phyloP scores from a whole-genome alignment of 495 filamentous ascomycete genomes.

The Immersiella caudata region DNA sequence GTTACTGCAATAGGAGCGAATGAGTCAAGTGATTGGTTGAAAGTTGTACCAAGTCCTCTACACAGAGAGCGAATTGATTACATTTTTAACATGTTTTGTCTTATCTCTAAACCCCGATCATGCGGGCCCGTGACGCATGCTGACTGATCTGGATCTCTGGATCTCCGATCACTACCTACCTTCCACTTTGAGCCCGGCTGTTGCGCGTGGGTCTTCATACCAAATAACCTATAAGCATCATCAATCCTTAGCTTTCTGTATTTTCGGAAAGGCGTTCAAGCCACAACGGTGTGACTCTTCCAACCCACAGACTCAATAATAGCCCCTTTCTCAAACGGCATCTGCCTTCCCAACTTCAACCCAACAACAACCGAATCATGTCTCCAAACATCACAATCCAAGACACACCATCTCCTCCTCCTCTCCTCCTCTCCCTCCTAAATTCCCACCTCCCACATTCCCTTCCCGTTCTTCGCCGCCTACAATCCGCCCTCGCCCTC shows the following conservation, averaged over 20 bases:
- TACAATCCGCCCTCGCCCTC: constrained; percentile 52
- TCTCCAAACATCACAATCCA: constrained; percentile 8
- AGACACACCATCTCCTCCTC: constrained; percentile 42
- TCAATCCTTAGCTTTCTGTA: neutral
- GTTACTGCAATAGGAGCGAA: neutral
- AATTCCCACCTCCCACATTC: constrained; percentile 56
- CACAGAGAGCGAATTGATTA: neutral
- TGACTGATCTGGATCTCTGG: constrained; percentile 1
- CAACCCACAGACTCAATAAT: no score
- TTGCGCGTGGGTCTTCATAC: neutral
- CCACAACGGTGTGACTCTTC: neutral
- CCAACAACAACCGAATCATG: constrained; percentile 8
- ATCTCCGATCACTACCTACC: neutral
- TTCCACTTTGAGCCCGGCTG: neutral
- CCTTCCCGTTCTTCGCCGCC: constrained; percentile 57
- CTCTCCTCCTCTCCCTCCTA: constrained; percentile 48
- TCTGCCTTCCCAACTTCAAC: neutral
- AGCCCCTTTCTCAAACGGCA: neutral
- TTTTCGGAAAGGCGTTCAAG: neutral
- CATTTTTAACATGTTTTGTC: neutral
- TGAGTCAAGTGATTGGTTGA: neutral
- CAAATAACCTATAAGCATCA: neutral
- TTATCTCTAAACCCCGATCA: neutral
- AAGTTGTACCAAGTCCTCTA: neutral
- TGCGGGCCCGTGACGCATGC: neutral